Base-by-base conservation (phyloP, 1,139 yeast species). In the Dujonia santamariae region DNA sequence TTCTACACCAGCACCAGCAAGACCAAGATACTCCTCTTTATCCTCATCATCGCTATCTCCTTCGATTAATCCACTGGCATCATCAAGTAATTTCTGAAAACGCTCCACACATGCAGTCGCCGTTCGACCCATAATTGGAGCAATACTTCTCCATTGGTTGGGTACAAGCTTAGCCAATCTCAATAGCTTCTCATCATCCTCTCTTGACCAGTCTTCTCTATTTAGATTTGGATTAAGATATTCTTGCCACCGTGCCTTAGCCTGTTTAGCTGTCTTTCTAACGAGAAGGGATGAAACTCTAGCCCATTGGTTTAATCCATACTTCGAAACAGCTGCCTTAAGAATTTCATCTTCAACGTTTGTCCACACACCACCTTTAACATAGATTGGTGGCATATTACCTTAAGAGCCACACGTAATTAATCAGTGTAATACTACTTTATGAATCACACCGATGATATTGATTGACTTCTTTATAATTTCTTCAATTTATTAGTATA, bases 291-390 rank as follows among this genome's bases (percentile, higher is more conserved):
- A 87, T 3, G 96, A 85, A 4, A 92, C 94, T 34, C 97, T 75
- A 6, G 92, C 78, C 98, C 98, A 92, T 52, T 92, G 96, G 46
- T 85, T 88, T 16, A 88, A 66, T 0, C 98, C 98, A 56, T 92
- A 92, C 53, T 92, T 92, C 31, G 94, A 78, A 2, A 92, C 85
- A 1, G 97, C 96, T 0, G 96, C 96, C 46, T 83, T 80, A 33
- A 92, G 65, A 31, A 90, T 84, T 54, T 86, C 92, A 58, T 90
- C 97, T 51, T 90, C 97, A 7, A 85, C 79, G 51, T 85, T 82
- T 3, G 95, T 80, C 97, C 97, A 90, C 2, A 78, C 80, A 26
- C 95, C 96, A 28, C 95, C 96, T 53, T 82, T 85, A 33, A 85
- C 85, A 53, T 85, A 85, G 1, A 80, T 65, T 2, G 90, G 88